phyloP scores from a whole-genome alignment of 148 eudicot species.

The Persicaria tinctoria region DNA sequence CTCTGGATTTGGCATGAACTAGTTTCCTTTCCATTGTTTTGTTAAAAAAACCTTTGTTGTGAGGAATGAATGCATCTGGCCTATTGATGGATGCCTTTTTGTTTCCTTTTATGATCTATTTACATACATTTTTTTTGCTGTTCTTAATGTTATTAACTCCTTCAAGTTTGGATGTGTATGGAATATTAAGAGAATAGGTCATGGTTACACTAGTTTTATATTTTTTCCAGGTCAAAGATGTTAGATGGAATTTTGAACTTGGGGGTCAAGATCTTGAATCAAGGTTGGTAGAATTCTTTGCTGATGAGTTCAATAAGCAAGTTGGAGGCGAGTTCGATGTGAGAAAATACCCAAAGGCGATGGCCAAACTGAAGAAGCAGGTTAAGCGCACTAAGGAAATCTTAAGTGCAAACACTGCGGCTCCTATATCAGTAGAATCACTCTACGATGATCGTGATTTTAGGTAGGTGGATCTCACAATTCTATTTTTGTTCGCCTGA shows the following conservation, averaged over 20 bases:
- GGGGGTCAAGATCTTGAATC: constrained; percentile 94
- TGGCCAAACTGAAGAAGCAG: constrained; percentile 98
- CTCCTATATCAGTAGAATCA: constrained; percentile 96
- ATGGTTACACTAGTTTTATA: neutral
- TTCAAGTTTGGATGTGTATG: neutral
- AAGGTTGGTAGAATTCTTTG: constrained; percentile 85
- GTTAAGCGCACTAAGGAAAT: constrained; percentile 98
- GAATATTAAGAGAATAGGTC: neutral
- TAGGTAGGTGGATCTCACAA: constrained; percentile 32
- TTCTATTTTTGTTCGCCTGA: neutral
- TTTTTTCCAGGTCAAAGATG: constrained; percentile 70
- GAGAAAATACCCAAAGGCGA: constrained; percentile 81
- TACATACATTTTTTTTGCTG: neutral
- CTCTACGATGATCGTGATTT: constrained; percentile 89
- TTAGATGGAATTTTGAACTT: constrained; percentile 85
- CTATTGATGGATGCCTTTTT: neutral
- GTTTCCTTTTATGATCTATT: neutral
- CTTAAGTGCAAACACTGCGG: constrained; percentile 82
- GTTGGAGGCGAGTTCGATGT: constrained; percentile 71
- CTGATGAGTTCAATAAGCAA: constrained; percentile 83
- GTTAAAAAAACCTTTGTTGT: neutral
- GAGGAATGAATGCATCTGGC: neutral
- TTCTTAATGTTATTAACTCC: neutral
- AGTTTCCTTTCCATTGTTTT: neutral
- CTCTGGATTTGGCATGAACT: constrained; percentile 4